Evolutionary conservation across 495 filamentous ascomycete genomes (phyloP).

Genomic region (Letharia lupina): DNA sequence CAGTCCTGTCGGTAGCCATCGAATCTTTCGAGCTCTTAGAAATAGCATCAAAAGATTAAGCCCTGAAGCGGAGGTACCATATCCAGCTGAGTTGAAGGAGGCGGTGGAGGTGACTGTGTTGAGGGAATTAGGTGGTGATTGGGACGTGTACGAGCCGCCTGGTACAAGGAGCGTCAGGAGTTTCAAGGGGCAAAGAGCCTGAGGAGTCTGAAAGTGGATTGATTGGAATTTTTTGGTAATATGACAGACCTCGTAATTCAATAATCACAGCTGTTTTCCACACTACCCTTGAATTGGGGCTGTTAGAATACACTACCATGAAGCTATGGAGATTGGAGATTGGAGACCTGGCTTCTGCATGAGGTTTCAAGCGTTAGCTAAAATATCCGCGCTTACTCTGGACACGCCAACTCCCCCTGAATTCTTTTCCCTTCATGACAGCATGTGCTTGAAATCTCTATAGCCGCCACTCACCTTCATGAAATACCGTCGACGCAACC

Average conservation of each 20-base stretch:
- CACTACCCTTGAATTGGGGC: no score
- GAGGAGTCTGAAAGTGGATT: background rate
- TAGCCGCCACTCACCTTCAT: no score
- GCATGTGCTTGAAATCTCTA: no score
- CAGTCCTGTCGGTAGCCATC: background rate
- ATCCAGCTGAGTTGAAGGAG: background rate
- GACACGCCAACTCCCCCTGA: no score
- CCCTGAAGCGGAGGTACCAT: background rate
- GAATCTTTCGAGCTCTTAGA: background rate
- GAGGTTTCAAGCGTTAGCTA: no score
- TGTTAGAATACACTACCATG: no score
- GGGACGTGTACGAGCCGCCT: slow-evolving; percentile 1
- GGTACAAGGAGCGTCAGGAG: slow-evolving; percentile 3
- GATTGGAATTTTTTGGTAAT: background rate
- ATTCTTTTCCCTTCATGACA: no score
- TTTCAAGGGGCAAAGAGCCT: background rate
- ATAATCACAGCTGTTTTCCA: background rate
- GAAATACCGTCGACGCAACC: no score
- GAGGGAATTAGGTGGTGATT: background rate
- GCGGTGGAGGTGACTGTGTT: background rate
- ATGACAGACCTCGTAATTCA: background rate
- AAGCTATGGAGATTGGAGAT: no score
- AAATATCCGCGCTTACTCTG: no score
- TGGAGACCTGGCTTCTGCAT: no score
- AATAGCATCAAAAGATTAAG: background rate